These are phyloP conservation scores for Hermanozyma aechmeae DNA, from an alignment of 805 yeast species.

Conservation along the genomic window DNA sequence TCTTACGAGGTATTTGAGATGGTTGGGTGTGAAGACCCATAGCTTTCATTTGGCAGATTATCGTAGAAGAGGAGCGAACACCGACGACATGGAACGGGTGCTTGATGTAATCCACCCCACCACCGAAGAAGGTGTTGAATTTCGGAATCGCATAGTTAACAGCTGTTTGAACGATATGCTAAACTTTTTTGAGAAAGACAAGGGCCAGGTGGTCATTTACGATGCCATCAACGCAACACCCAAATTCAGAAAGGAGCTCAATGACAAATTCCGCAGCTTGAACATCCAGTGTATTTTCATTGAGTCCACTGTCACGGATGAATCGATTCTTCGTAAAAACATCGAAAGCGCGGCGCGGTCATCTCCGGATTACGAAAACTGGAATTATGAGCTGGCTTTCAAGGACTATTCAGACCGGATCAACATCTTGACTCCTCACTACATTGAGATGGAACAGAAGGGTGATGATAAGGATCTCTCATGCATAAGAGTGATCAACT, in stretches of 20 bases:
- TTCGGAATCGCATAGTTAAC: conserved; percentile 51
- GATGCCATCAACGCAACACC: conserved; percentile 89
- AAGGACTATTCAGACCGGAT: conserved; percentile 71
- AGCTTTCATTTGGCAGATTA: conserved; percentile 80
- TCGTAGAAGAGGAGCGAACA: conserved; percentile 45
- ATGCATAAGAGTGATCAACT: conserved; percentile 81
- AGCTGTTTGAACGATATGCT: conserved; percentile 63
- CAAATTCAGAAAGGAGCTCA: conserved; percentile 53
- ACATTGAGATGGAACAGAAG: conserved; percentile 58
- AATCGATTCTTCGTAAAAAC: conserved; percentile 57
- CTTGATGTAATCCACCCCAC: conserved; percentile 43
- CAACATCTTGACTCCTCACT: conserved; percentile 54
- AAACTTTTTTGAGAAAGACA: conserved; percentile 59
- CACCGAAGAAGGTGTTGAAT: conserved; percentile 26
- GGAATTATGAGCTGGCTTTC: conserved; percentile 69
- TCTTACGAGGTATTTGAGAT: conserved; percentile 81
- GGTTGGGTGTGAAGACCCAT: conserved; percentile 93
- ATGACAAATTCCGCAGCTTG: conserved; percentile 40
- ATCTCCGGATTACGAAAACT: conserved; percentile 78
- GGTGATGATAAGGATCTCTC: conserved; percentile 38
- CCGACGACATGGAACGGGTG: conserved; percentile 51
- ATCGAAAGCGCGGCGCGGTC: conserved; percentile 71
- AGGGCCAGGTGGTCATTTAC: conserved; percentile 92
- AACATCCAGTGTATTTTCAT: conserved; percentile 77
- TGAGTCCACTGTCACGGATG: conserved; percentile 78